phyloP scores from a whole-genome alignment of 176 grass and related monocot genomes.

The Olyra latifolia region DNA sequence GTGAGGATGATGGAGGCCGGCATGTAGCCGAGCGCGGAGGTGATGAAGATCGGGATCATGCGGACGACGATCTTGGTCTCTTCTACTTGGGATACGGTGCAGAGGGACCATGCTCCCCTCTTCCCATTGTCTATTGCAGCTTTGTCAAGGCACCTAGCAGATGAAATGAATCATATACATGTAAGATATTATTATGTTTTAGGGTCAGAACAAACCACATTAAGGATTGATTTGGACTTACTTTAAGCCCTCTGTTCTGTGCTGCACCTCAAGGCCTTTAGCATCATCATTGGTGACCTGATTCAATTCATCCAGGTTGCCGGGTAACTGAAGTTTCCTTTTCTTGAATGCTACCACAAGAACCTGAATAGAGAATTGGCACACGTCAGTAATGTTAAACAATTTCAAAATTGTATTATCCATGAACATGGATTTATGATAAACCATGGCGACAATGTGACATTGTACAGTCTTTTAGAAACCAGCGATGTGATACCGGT shows the following conservation, averaged over 20 bases:
- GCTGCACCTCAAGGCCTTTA: constrained; percentile 20
- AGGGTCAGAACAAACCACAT: not conserved
- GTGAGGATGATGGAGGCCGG: constrained; percentile 52
- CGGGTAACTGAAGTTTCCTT: constrained; percentile 47
- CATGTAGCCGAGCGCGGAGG: constrained; percentile 51
- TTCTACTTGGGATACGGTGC: constrained; percentile 65
- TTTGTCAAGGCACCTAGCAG: constrained; percentile 66
- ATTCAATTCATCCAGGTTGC: constrained; percentile 32
- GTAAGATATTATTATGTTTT: not conserved
- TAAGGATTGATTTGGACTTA: constrained; percentile 29
- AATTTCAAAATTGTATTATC: not conserved
- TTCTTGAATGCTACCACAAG: constrained; percentile 61
- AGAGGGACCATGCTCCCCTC: constrained; percentile 49
- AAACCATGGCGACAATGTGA: not conserved
- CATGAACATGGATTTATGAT: not conserved
- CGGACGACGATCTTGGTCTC: constrained; percentile 74
- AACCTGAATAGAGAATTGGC: constrained; percentile 44
- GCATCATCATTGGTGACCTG: constrained; percentile 20
- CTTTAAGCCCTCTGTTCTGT: constrained; percentile 44
- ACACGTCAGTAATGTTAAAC: not conserved
- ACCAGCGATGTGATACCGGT: no score
- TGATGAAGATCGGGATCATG: constrained; percentile 79
- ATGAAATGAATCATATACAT: not conserved
- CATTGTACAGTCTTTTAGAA: not conserved
- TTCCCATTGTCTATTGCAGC: constrained; percentile 50